phyloP scores from a whole-genome alignment of 805 yeast species.

The Saturnispora gosingensis region DNA sequence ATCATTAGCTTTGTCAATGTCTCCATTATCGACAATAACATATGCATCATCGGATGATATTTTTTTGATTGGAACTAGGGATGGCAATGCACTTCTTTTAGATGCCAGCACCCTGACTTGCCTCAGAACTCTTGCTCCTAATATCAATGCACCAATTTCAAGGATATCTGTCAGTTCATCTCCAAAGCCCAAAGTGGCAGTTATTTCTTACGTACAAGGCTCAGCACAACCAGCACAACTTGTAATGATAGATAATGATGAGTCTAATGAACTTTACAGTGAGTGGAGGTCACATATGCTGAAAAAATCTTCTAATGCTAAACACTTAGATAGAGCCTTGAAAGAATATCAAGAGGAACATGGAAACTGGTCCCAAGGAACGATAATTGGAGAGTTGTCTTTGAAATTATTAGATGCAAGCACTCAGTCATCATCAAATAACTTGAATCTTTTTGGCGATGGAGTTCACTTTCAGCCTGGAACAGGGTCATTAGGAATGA shows the following conservation, averaged over 20 bases:
- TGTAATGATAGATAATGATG: neutral
- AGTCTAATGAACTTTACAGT: neutral
- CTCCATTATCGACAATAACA: slow-evolving; percentile 8
- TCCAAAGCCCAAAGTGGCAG: neutral
- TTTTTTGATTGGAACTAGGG: slow-evolving; percentile 12
- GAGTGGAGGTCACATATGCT: neutral
- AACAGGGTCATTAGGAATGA: neutral
- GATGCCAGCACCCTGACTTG: slow-evolving; percentile 10
- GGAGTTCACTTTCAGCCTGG: slow-evolving; percentile 6
- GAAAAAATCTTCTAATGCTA: neutral
- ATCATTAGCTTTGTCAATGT: slow-evolving; percentile 9
- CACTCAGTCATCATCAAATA: too few species aligned
- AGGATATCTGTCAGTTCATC: slow-evolving; percentile 3
- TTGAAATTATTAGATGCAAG: neutral
- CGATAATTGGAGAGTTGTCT: neutral
- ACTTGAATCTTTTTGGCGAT: neutral
- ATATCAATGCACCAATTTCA: slow-evolving; percentile 9
- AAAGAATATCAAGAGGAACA: slow-evolving; percentile 1
- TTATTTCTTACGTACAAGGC: slow-evolving; percentile 3
- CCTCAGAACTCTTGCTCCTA: slow-evolving; percentile 2
- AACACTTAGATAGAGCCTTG: neutral
- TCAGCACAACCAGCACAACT: slow-evolving; percentile 1
- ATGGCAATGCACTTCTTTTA: slow-evolving; percentile 10
- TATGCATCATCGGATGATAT: neutral
- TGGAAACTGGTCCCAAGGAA: neutral